Evolutionary conservation across 2,329 filamentous ascomycete species (phyloP).

Genomic region (Trichoderma semiorbis): DNA sequence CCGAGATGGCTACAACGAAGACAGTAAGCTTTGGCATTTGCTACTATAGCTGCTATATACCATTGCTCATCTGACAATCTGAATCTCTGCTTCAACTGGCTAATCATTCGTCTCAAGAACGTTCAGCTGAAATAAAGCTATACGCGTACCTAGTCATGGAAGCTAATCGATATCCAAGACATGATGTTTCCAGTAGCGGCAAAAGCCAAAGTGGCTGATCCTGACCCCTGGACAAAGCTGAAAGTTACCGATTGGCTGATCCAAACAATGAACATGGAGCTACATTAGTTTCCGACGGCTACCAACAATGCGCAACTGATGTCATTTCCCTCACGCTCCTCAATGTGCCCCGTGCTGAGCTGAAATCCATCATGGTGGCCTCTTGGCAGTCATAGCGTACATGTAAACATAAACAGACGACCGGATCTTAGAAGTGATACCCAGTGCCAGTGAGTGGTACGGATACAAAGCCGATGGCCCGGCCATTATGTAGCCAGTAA

Average conservation of each 20-base stretch:
- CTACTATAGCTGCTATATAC: not conserved
- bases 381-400: not conserved
- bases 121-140: not conserved
- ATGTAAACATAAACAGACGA: not conserved
- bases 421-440: not conserved
- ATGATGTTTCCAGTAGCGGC: not conserved
- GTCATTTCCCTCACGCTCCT: not conserved
- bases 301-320: not conserved
- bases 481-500: too few relatives aligned
- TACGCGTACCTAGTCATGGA: not conserved
- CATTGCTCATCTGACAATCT: not conserved
- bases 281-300: not conserved
- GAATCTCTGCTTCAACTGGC: not conserved
- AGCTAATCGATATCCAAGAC: not conserved
- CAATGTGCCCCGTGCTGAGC: not conserved
- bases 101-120: not conserved
- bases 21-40: not conserved
- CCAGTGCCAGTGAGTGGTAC: accelerated
- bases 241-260: not conserved
- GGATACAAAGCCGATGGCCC: too few relatives aligned
- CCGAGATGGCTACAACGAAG: not conserved
- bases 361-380: not conserved
- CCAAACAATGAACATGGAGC: not conserved
- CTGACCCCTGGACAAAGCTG: not conserved
- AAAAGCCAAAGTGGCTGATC: not conserved